Evolutionary conservation across 805 yeast species (phyloP).

Genomic region (Kodamaea restingae): DNA sequence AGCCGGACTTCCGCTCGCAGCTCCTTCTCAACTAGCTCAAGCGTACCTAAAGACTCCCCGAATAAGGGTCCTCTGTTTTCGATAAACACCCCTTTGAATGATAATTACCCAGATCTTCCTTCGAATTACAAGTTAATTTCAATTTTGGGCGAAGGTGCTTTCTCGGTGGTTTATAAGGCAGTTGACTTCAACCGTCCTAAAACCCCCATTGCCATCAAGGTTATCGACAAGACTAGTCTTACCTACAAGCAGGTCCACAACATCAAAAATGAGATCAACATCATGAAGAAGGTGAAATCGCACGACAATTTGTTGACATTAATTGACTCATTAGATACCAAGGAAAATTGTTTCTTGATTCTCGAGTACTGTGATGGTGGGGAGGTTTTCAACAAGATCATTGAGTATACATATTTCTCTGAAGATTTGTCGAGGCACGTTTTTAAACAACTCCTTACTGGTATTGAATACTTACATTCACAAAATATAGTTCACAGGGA

Average conservation of each 20-base stretch:
- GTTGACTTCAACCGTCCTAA: conserved; percentile 39
- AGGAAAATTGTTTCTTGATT: conserved; percentile 54
- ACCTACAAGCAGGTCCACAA: conserved; percentile 49
- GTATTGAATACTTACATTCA: conserved; percentile 63
- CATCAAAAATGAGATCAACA: conserved; percentile 66
- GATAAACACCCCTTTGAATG: conserved; percentile 10
- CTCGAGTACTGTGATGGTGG: conserved; percentile 74
- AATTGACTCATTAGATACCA: conserved; percentile 49
- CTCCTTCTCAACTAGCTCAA: conserved; percentile 1
- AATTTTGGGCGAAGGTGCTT: conserved; percentile 80
- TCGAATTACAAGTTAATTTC: conserved; percentile 27
- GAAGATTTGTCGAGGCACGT: conserved; percentile 72
- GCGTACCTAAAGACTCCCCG: neutral
- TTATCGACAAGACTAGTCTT: conserved; percentile 61
- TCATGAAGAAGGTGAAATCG: conserved; percentile 54
- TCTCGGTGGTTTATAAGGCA: conserved; percentile 80
- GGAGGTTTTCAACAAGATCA: conserved; percentile 75
- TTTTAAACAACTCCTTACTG: conserved; percentile 65
- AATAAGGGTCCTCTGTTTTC: conserved; percentile 7
- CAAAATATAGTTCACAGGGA: conserved; percentile 76
- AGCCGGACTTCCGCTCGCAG: neutral
- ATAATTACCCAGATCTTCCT: conserved; percentile 23
- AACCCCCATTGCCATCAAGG: conserved; percentile 64
- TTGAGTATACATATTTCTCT: conserved; percentile 69
- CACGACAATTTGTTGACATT: conserved; percentile 60